Evolutionary conservation across 331 rosid species (phyloP).

Genomic region (Quercus tomentella): DNA sequence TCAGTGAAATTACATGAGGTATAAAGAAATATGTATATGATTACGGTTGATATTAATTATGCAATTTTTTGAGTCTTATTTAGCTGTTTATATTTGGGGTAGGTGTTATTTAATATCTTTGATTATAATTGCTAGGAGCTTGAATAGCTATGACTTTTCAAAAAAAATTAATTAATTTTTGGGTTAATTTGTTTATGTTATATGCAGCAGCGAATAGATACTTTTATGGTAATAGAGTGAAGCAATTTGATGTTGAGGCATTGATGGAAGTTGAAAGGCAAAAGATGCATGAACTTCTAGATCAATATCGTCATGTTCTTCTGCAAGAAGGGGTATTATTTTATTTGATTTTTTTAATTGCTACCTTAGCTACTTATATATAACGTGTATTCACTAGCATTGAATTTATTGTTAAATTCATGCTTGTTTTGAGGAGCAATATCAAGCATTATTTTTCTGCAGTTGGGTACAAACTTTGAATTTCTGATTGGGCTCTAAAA

Average conservation of each 20-base stretch:
- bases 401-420: conserved; percentile 2
- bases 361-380: background rate
- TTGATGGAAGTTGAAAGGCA: conserved; percentile 31
- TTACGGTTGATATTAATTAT: too few relatives aligned
- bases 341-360: conserved; percentile 11
- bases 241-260: conserved; percentile 21
- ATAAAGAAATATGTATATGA: too few relatives aligned
- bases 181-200: background rate
- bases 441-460: conserved; percentile 1
- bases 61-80: background rate
- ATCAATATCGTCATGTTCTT: conserved; percentile 51
- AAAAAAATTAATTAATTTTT: background rate
- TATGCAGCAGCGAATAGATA: conserved; percentile 32
- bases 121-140: background rate
- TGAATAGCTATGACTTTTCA: background rate
- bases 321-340: conserved; percentile 48
- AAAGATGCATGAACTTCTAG: conserved; percentile 44
- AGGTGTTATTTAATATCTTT: conserved; percentile 10
- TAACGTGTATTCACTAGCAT: background rate
- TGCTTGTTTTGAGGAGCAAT: background rate
- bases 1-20: too few relatives aligned
- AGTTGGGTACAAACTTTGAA: background rate
- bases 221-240: conserved; percentile 22
- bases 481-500: background rate
- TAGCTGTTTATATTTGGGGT: background rate